These are phyloP conservation scores for Arthrinium phaeospermum DNA, from an alignment of 2,329 filamentous ascomycete species.

Conservation along the genomic window DNA sequence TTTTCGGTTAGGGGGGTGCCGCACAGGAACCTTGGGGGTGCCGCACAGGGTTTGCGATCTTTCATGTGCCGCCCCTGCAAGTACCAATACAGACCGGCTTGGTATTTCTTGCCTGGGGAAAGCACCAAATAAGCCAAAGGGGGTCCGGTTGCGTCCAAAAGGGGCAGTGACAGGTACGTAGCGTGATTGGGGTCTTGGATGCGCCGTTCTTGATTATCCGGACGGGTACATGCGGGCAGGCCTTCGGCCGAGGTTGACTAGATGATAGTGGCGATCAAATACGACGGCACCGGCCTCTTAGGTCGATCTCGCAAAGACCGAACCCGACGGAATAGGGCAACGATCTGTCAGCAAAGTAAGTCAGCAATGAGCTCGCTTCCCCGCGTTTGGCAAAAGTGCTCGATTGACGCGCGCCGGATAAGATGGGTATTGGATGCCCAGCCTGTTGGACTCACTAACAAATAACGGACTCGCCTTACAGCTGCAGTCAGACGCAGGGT, in stretches of 20 bases:
- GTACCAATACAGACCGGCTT: background rate
- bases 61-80: background rate
- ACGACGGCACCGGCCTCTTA: background rate
- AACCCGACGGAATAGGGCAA: background rate
- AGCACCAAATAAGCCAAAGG: background rate
- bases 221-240: background rate
- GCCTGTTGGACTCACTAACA: background rate
- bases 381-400: background rate
- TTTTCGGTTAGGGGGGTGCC: too few species aligned
- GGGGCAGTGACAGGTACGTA: background rate
- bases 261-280: background rate
- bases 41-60: too few species aligned
- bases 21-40: too few species aligned
- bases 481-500: background rate
- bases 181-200: background rate
- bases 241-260: background rate
- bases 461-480: background rate
- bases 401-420: background rate
- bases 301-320: background rate
- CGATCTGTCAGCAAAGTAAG: background rate
- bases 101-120: background rate
- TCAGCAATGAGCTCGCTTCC: conserved; percentile 7
- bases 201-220: background rate
- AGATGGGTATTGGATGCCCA: background rate
- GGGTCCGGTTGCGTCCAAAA: background rate